Base-by-base conservation (phyloP, 495 filamentous ascomycete species). In the Penicillium odoratum region DNA sequence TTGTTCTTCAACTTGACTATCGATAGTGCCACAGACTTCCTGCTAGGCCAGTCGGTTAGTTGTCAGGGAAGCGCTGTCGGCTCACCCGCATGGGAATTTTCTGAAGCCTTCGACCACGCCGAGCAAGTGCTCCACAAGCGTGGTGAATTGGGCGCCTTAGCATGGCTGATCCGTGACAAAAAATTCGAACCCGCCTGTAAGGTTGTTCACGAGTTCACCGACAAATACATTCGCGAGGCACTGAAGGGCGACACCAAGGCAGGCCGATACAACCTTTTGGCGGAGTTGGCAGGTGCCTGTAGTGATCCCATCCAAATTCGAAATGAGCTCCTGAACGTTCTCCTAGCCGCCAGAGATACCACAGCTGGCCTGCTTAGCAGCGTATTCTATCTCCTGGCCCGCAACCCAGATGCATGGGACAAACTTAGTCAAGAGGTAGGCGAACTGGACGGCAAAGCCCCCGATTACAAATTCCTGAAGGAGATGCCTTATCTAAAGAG, bases 311-410 rank as follows among this genome's bases (percentile, higher is more conserved):
- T 34, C 8, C 29, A 51, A 38, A 31, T 51, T 5, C 13, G 29
- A 25, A 25, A 58, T 15, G 55, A 62, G 44, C 29, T 62, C 3
- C 21, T 61, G 40, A 78, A 76, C 48, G 74, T 87, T 48, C 74
- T 87, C 9, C 63, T 82, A 1, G 86, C 84, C 0, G 86, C 83
- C 21, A 64, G 77, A 33, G 85, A 88, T 61, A 87, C 86, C 1
- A 87, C 83, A 1, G 83, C 85, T 5, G 73, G 72, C 34, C 69
- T 81, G 4, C 66, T 88, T 5, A 71, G 77, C 21, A 77, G 74
- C 30, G 70, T 77, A 3, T 84, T 87, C 61, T 81, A 78, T 54
- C 71, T 78, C 28, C 73, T 88, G 4, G 70, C 81, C 0, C 70
- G 74, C 11, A 69, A 71, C 31, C 83, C 81, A 3, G 71, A 73